phyloP scores from a whole-genome alignment of 805 yeast genomes.

The Tetrapisispora taiwanensis region DNA sequence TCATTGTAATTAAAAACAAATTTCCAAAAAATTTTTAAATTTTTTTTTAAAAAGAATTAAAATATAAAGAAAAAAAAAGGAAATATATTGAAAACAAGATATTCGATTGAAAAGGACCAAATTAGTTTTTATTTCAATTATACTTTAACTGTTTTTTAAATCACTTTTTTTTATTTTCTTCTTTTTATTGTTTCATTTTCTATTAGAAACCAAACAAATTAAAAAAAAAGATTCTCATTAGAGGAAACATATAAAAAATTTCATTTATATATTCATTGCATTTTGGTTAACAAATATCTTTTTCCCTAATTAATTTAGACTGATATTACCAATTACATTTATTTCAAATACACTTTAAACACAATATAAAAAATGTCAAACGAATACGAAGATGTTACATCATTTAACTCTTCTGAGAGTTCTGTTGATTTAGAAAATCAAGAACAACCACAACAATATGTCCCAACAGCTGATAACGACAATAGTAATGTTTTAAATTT shows the following conservation, averaged over 20 bases:
- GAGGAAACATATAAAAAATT: not conserved
- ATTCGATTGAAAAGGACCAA: no score
- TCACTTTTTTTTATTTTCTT: not conserved
- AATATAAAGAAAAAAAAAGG: no score
- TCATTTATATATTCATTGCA: not conserved
- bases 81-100: no score
- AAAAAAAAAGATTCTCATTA: not conserved
- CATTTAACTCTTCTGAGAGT: slow-evolving; percentile 7
- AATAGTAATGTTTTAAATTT: slow-evolving; percentile 25
- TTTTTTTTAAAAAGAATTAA: no score
- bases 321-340: no score
- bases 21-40: no score
- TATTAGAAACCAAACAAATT: no score
- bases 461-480: slow-evolving; percentile 7
- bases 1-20: no score
- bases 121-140: no score
- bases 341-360: no score
- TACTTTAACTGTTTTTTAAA: no score
- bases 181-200: not conserved
- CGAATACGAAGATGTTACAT: slow-evolving; percentile 3
- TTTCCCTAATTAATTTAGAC: not conserved
- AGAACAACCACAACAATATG: slow-evolving; percentile 21
- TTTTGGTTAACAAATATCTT: not conserved
- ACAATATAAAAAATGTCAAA: slow-evolving; percentile 1
- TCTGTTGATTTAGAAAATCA: slow-evolving; percentile 8